A percentile compares a stretch with the other conserved stretches of the same genome.
Conservation (phyloP, 768 basidiomycete genomes). For the Tylopilus felleus region DNA sequence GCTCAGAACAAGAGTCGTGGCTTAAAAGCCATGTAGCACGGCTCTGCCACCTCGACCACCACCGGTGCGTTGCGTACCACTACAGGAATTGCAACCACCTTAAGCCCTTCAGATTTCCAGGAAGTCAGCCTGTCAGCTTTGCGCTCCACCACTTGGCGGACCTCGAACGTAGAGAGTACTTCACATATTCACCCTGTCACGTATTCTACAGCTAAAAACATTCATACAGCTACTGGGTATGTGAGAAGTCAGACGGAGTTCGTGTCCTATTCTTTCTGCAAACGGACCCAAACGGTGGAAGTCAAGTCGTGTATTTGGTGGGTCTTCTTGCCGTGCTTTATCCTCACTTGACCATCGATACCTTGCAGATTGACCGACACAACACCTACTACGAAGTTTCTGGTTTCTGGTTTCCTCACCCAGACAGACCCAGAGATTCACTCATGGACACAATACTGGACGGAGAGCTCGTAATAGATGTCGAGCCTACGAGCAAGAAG, state of each 20-base stretch:
- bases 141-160: constrained; percentile 61
- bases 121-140: constrained; percentile 95
- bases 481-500: constrained; percentile 68
- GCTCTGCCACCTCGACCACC: constrained; percentile 61
- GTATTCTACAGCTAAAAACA: constrained; percentile 13
- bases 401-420: constrained; percentile 88
- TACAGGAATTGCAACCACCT: constrained; percentile 4
- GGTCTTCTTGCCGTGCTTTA: constrained; percentile 26
- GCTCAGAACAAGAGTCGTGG: constrained; percentile 63
- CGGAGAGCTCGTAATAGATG: constrained; percentile 91
- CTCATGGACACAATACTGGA: constrained; percentile 83
- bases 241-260: constrained; percentile 97
- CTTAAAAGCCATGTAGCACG: constrained; percentile 59
- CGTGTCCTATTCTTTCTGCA: constrained; percentile 83
- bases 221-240: constrained; percentile 87
- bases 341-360: constrained; percentile 5
- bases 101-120: constrained; percentile 69
- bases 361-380: constrained; percentile 85
- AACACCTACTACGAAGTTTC: constrained; percentile 73
- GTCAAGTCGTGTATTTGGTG: constrained; percentile 74
- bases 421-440: constrained; percentile 63
- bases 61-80: constrained; percentile 47
- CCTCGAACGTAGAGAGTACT: constrained; percentile 80
- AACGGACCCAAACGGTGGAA: constrained; percentile 48
- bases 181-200: not conserved